These are phyloP conservation scores for Phaeosphaeriaceae sp. DNA, from an alignment of 2,329 filamentous ascomycete genomes.

Conservation along the genomic window DNA sequence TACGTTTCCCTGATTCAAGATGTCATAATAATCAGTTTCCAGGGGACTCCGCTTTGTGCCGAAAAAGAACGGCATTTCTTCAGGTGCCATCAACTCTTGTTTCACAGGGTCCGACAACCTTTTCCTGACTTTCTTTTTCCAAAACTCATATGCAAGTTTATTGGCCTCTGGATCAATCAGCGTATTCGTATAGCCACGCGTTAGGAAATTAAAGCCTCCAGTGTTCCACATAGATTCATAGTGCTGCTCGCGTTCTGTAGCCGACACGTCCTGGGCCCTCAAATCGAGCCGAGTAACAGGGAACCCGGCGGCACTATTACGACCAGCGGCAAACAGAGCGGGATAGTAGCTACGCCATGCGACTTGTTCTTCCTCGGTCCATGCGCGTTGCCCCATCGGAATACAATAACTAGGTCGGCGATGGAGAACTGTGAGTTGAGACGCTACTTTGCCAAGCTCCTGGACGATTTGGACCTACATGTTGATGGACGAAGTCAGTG, in stretches of 20 bases:
- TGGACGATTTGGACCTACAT: conserved; percentile 27
- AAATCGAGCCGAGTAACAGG: conserved; percentile 12
- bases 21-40: conserved; percentile 49
- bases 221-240: conserved; percentile 34
- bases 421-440: conserved; percentile 25
- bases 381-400: conserved; percentile 30
- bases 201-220: conserved; percentile 50
- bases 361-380: conserved; percentile 25
- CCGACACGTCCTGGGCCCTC: conserved; percentile 18
- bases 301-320: conserved; percentile 23
- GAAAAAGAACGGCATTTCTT: conserved; percentile 50
- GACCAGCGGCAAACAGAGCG: conserved; percentile 18
- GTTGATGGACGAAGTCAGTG: too few species aligned
- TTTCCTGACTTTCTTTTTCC: conserved; percentile 53
- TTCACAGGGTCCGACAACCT: conserved; percentile 49
- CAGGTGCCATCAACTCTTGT: conserved; percentile 49
- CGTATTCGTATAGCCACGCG: conserved; percentile 42
- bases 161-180: conserved; percentile 48
- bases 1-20: conserved; percentile 53
- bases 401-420: conserved; percentile 33
- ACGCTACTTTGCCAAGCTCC: conserved; percentile 29
- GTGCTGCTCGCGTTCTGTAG: conserved; percentile 23
- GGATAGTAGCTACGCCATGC: conserved; percentile 36
- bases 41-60: conserved; percentile 51
- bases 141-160: conserved; percentile 51